phyloP scores from a whole-genome alignment of 73 alveolate genomes.

The Paraurostyla sp. region DNA sequence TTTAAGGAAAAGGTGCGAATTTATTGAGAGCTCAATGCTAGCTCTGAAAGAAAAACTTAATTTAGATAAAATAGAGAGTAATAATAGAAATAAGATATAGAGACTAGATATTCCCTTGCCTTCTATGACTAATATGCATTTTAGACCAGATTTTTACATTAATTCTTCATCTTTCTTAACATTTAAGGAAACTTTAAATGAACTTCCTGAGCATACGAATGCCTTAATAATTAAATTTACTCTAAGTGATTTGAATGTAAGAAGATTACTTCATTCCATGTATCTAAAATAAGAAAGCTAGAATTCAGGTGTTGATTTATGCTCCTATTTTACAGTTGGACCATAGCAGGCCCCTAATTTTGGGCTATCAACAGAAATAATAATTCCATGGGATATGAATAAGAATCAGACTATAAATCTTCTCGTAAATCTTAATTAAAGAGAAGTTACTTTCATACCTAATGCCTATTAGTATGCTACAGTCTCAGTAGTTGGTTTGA shows the following conservation, averaged over 20 bases:
- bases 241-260: background rate
- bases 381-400: background rate
- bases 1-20: conserved; percentile 5
- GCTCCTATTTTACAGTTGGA: background rate
- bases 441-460: background rate
- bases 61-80: background rate
- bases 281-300: background rate
- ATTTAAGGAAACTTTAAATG: background rate
- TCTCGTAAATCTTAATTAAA: background rate
- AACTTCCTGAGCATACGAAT: background rate
- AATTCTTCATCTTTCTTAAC: background rate
- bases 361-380: background rate
- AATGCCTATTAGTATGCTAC: background rate
- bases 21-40: background rate
- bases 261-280: background rate
- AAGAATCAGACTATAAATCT: background rate
- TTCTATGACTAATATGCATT: background rate
- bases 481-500: background rate
- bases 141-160: background rate
- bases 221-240: background rate
- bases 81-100: background rate
- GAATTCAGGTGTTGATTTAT: background rate
- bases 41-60: background rate
- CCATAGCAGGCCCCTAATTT: background rate
- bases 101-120: background rate